phyloP scores from a whole-genome alignment of 257 asterid genomes.

The Euphrasia confusa region DNA sequence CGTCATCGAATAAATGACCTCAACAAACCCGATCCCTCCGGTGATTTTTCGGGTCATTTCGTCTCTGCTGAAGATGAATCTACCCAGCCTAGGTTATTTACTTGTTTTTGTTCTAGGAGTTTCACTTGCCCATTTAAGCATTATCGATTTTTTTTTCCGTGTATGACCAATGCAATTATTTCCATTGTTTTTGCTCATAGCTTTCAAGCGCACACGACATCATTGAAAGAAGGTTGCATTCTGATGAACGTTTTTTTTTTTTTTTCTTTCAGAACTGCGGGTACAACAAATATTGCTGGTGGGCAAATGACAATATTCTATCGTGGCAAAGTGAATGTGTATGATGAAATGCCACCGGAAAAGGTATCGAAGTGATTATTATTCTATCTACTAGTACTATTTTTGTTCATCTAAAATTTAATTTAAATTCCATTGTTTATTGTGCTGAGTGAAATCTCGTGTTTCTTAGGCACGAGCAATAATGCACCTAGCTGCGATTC shows the following conservation, averaged over 20 bases:
- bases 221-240: constrained; percentile 19
- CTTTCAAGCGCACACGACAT: constrained; percentile 12
- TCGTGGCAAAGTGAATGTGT: constrained; percentile 84
- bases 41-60: constrained; percentile 38
- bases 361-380: constrained; percentile 50
- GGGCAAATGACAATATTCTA: constrained; percentile 96
- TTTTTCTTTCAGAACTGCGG: constrained; percentile 44
- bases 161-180: not conserved
- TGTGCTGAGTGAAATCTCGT: constrained; percentile 10
- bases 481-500: constrained; percentile 84
- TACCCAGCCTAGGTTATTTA: constrained; percentile 55
- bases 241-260: constrained; percentile 15
- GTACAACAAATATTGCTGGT: constrained; percentile 35
- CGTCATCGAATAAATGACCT: constrained; percentile 32
- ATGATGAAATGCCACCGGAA: constrained; percentile 73
- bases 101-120: not conserved
- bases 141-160: not conserved
- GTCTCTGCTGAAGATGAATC: constrained; percentile 44
- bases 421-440: constrained; percentile 9
- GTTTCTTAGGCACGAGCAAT: constrained; percentile 61
- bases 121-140: not conserved
- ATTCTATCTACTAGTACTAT: not conserved
- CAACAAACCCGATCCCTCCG: constrained; percentile 44
- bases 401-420: not conserved
- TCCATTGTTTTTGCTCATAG: not conserved